Conservation (phyloP, 345 rosid genomes). For the Lagerstroemia speciosa region DNA sequence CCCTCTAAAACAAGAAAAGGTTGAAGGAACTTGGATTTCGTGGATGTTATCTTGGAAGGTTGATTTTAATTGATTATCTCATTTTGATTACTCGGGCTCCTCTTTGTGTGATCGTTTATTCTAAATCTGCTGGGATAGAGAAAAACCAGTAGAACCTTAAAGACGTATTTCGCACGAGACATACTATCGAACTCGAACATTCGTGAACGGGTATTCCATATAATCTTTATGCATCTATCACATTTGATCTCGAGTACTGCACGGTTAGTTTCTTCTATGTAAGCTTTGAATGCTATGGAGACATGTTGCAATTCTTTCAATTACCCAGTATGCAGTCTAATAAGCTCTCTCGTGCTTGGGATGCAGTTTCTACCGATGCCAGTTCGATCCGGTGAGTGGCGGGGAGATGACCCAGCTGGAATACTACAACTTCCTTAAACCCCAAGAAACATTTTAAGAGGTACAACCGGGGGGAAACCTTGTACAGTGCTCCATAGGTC, state of each 20-base stretch:
- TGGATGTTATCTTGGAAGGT: too few relatives aligned
- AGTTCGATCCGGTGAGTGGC: constrained; percentile 30
- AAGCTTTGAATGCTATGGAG: background rate
- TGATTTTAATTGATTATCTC: too few relatives aligned
- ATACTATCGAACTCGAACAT: too few relatives aligned
- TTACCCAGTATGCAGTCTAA: background rate
- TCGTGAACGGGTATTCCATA: too few relatives aligned
- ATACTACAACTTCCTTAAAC: constrained; percentile 30
- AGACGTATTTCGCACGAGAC: too few relatives aligned
- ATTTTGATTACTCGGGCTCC: too few relatives aligned
- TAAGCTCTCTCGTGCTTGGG: background rate
- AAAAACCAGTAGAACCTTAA: too few relatives aligned
- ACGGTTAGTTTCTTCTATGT: background rate
- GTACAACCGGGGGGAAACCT: background rate
- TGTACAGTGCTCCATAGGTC: background rate
- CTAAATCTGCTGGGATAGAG: too few relatives aligned
- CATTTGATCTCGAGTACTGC: background rate
- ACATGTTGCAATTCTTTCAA: background rate
- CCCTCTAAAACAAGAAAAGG: too few relatives aligned
- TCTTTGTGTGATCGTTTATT: too few relatives aligned
- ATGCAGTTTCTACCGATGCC: constrained; percentile 40
- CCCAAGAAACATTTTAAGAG: constrained; percentile 12
- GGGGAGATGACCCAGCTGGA: constrained; percentile 48
- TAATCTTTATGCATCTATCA: background rate
- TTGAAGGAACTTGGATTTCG: too few relatives aligned